Base-by-base conservation (phyloP, 2,329 filamentous ascomycete species). In the Cercospora sojina region DNA sequence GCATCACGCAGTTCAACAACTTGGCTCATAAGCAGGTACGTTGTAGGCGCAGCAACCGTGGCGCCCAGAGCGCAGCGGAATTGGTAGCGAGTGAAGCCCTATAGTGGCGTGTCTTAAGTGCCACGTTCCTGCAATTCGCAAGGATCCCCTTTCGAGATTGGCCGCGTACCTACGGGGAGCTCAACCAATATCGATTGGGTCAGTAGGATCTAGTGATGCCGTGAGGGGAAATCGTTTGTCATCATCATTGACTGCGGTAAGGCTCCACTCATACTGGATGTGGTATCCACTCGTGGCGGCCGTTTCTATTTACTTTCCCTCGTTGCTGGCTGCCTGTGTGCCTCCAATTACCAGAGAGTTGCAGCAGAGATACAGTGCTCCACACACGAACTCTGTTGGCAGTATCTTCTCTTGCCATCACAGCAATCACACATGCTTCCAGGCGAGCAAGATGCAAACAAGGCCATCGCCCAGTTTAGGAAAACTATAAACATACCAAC, bases 21-120 rank as follows among this genome's bases (percentile, higher is more conserved):
- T 53, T 53, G 47, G 60, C 58, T 32, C n/a, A 32, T 7, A 60
- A 60, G 35, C 58, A 60, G 38, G 10, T 60, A 47, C 58, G 32
- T 35, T 27, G 53, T 35, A 20, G 53, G 38, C 58, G 18, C 58
- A 41, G 25, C 58, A 23, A 47, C 38, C 18, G 31, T 55, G 31
- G 60, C 60, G 60, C 60, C 29, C 32, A 35, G 25, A 29, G 35
- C 27, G 49, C 13, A 13, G 29, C 53, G 20, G n/a, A 32, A 43
- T 18, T 47, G 49, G 49, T 56, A 47, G 49, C 60, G 60, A 56
- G 32, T 56, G 23, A 35, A 56, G 12, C 29, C 29, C 49, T 63
- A 63, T 56, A 63, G 38, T 16, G 31, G 51, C 49, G 27, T 31
- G 49, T 56, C 25, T 41, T 63, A 63, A 62, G 59, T 32, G 59